Evolutionary conservation across 2,329 filamentous ascomycete genomes (phyloP).

Genomic region (Colletotrichum sp.): DNA sequence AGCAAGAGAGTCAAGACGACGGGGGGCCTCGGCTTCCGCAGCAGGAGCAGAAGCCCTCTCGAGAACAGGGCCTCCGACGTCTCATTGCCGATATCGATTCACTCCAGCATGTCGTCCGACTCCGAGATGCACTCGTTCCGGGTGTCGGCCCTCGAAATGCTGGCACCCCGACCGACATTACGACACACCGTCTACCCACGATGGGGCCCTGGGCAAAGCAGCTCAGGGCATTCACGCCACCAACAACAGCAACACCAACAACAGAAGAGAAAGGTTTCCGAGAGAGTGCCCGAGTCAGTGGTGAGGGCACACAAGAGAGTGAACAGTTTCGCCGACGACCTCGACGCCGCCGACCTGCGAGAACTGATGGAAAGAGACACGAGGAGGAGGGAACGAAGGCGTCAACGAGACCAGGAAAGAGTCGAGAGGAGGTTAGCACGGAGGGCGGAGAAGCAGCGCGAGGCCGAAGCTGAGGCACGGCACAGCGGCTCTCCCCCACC

Average conservation of each 20-base stretch:
- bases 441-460: conserved; percentile 70
- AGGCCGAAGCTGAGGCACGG: conserved; percentile 60
- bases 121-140: conserved; percentile 81
- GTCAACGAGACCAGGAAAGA: conserved; percentile 69
- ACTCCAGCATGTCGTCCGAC: conserved; percentile 77
- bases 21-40: conserved; percentile 43
- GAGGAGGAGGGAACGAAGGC: conserved; percentile 78
- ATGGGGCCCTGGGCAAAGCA: conserved; percentile 49
- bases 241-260: conserved; percentile 32
- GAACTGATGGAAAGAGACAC: conserved; percentile 91
- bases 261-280: conserved; percentile 55
- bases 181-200: conserved; percentile 73
- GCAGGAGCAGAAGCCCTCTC: conserved; percentile 45
- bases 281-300: conserved; percentile 61
- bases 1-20: conserved; percentile 67
- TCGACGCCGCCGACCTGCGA: conserved; percentile 83
- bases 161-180: conserved; percentile 85
- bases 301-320: conserved; percentile 67
- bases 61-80: conserved; percentile 72
- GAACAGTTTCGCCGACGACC: conserved; percentile 79
- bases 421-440: conserved; percentile 69
- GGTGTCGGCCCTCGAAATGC: conserved; percentile 78
- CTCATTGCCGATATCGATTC: conserved; percentile 77
- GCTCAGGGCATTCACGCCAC: conserved; percentile 50
- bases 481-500: conserved; percentile 56